Evolutionary conservation across 2,329 filamentous ascomycete genomes (phyloP), one percentile per base, ranked within the genome.

Genomic region (Colletotrichum echinochloae): DNA sequence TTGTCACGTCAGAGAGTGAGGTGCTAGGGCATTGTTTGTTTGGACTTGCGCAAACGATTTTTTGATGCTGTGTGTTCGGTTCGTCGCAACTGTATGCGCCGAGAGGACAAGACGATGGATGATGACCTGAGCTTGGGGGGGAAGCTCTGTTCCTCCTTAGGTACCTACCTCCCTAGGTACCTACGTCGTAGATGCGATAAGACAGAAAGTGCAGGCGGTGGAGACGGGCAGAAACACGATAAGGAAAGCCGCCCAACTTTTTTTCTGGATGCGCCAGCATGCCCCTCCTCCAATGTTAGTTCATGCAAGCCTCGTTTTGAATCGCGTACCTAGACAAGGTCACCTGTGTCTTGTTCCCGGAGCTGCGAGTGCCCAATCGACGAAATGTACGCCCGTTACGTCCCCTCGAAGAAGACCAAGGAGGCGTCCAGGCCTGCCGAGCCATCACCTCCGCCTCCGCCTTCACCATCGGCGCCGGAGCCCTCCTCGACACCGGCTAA

Each of bases 201-300:
- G 74, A n/a, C 14, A 3, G 12, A 52, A 16, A 18, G 1, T 7
- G 33, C 16, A 65, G 73, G 82, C 80, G 81, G 81, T 83, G 67
- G 52, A 11, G 1, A 0, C 3, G 14, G 80, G 82, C 82, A 83
- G 76, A 82, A 82, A 65, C 16, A 33, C 74, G 79, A 79, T 80
- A 82, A 81, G 77, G 71, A 57, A 74, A 52, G 61, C 64, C 72
- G 71, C 70, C 77, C 70, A 77, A 80, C 82, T 80, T 78, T 75
- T 80, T 81, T 79, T 76, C 76, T 72, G 61, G 65, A 63, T 62
- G 41, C 59, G 48, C 54, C 55, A n/a, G 20, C 46, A n/a, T 65
- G 69, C 65, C 71, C 71, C 68, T 73, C 71, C 57, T 73, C 71
- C 57, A 35, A 57, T 18, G 20, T 18, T 12, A 18, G 39, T 23